These are phyloP conservation scores for Wilcoxina mikolae DNA, from an alignment of 495 filamentous ascomycete genomes.

Conservation along the genomic window DNA sequence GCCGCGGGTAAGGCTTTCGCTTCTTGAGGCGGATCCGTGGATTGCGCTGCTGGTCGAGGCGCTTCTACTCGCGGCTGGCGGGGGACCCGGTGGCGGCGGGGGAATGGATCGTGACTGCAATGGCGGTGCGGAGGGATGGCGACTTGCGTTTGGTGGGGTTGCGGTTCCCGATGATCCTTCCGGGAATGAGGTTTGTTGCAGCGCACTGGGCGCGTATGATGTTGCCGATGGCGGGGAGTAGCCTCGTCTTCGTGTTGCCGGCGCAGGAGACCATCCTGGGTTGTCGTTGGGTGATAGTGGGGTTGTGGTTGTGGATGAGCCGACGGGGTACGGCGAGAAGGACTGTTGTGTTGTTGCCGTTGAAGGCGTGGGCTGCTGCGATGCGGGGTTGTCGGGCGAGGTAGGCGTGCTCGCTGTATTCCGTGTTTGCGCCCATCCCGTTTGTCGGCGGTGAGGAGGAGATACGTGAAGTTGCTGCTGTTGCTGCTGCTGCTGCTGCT, in stretches of 20 bases:
- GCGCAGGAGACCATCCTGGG: conserved; percentile 10
- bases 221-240: conserved; percentile 18
- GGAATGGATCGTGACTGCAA: conserved; percentile 9
- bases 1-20: neutral
- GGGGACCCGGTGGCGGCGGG: conserved; percentile 23
- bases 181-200: neutral
- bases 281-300: conserved; percentile 22
- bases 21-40: neutral
- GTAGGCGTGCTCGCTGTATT: conserved; percentile 16
- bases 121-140: conserved; percentile 3
- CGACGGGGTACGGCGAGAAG: conserved; percentile 15
- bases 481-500: neutral
- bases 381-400: conserved; percentile 8
- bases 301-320: conserved; percentile 20
- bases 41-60: neutral
- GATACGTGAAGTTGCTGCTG: conserved; percentile 18
- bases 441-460: conserved; percentile 20
- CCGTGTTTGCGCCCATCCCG: conserved; percentile 20
- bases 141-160: neutral
- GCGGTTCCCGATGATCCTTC: neutral
- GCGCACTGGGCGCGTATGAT: neutral
- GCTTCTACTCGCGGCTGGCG: conserved; percentile 10
- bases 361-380: conserved; percentile 19
- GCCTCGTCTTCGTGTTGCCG: conserved; percentile 14
- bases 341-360: conserved; percentile 16